Conservation (phyloP, 1,284 basidiomycete species). For the Ceratorhiza oryzae-sativae region DNA sequence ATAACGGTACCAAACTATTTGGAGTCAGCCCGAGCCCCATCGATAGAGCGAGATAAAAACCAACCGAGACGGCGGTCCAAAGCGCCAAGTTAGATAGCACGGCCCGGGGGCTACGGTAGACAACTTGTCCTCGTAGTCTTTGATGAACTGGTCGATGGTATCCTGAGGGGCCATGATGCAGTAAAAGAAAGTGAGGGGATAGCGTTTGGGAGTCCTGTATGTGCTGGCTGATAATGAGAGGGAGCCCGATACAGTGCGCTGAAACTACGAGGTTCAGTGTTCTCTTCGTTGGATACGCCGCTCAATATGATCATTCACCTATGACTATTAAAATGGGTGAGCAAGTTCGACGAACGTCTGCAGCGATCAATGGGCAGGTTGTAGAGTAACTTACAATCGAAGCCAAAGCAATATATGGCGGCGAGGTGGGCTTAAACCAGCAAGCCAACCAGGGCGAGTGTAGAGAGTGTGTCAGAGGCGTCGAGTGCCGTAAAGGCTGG, state of each 20-base stretch:
- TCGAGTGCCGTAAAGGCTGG: neutral
- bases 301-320: neutral
- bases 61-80: conserved; percentile 71
- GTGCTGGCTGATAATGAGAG: conserved; percentile 20
- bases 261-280: neutral
- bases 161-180: conserved; percentile 46
- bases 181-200: neutral
- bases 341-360: neutral
- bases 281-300: neutral
- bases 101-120: conserved; percentile 64
- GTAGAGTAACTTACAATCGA: neutral
- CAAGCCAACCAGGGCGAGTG: conserved; percentile 24
- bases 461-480: conserved; percentile 7
- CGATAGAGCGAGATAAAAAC: conserved; percentile 46
- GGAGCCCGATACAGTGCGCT: neutral
- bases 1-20: conserved; percentile 66
- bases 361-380: neutral
- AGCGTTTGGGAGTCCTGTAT: neutral
- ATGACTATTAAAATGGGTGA: neutral
- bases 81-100: conserved; percentile 82
- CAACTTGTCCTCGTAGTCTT: conserved; percentile 48
- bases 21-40: conserved; percentile 37
- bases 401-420: neutral
- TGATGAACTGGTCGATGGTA: conserved; percentile 46
- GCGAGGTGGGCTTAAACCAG: conserved; percentile 16